Conservation (phyloP, 805 yeast species). For the Vanderwaltozyma polyspora region DNA sequence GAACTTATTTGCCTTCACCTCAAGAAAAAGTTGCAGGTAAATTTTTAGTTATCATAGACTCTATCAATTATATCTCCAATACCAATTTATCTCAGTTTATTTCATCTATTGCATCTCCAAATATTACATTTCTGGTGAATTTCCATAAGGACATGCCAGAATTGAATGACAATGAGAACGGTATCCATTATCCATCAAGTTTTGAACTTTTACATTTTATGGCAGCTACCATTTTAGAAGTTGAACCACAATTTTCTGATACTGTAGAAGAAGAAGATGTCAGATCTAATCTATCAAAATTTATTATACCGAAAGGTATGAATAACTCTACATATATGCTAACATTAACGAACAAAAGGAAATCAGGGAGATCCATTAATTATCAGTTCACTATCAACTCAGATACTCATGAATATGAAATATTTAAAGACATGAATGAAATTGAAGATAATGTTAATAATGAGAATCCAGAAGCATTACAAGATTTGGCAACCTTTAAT, state of each 20-base stretch:
- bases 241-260: conserved; percentile 34
- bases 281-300: conserved; percentile 28
- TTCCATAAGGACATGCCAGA: conserved; percentile 37
- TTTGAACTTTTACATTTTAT: conserved; percentile 49
- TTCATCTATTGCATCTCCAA: conserved; percentile 38
- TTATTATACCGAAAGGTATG: conserved; percentile 41
- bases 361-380: conserved; percentile 68
- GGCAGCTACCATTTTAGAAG: conserved; percentile 62
- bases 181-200: conserved; percentile 37
- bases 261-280: conserved; percentile 38
- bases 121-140: conserved; percentile 35
- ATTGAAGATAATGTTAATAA: conserved; percentile 15
- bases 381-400: conserved; percentile 47
- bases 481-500: conserved; percentile 80
- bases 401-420: conserved; percentile 31
- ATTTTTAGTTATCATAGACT: conserved; percentile 49
- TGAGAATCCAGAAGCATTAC: conserved; percentile 46
- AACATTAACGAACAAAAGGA: conserved; percentile 56
- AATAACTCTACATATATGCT: conserved; percentile 40
- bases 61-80: conserved; percentile 47
- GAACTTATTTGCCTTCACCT: conserved; percentile 15
- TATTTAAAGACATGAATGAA: conserved; percentile 15
- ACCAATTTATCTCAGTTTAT: conserved; percentile 40
- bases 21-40: conserved; percentile 18
- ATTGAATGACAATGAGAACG: conserved; percentile 3